phyloP scores from a whole-genome alignment of 257 asterid species.

The Ilex aquifolium region DNA sequence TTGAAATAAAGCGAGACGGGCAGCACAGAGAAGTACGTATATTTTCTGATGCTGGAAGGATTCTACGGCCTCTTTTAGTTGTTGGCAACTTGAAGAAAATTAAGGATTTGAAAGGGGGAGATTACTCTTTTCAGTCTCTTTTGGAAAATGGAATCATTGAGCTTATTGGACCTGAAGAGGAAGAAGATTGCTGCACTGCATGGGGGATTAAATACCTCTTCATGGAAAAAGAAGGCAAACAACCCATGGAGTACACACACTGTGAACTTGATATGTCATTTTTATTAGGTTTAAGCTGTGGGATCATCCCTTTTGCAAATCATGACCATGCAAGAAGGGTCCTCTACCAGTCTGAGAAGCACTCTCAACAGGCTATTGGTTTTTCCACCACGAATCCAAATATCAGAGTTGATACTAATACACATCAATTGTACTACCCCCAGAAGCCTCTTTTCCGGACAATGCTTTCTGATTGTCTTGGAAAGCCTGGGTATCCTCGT shows the following conservation, averaged over 20 bases:
- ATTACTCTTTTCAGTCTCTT: slow-evolving; percentile 52
- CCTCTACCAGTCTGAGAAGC: slow-evolving; percentile 90
- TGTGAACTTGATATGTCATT: slow-evolving; percentile 86
- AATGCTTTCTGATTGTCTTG: slow-evolving; percentile 75
- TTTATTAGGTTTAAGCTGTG: slow-evolving; percentile 79
- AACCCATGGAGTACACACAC: slow-evolving; percentile 65
- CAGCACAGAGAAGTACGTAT: slow-evolving; percentile 73
- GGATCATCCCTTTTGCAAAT: slow-evolving; percentile 81
- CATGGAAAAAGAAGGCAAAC: slow-evolving; percentile 44
- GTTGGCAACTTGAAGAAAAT: slow-evolving; percentile 61
- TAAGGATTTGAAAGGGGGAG: slow-evolving; percentile 49
- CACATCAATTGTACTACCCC: slow-evolving; percentile 83
- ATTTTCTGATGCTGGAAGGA: slow-evolving; percentile 90
- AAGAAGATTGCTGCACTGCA: slow-evolving; percentile 81
- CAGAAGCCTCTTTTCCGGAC: slow-evolving; percentile 82
- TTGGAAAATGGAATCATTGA: slow-evolving; percentile 67
- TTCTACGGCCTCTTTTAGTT: slow-evolving; percentile 87
- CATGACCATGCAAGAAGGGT: slow-evolving; percentile 90
- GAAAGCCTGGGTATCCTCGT: slow-evolving; percentile 42
- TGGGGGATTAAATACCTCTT: slow-evolving; percentile 72
- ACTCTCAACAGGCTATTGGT: slow-evolving; percentile 97
- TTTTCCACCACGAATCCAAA: slow-evolving; percentile 62
- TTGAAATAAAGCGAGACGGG: slow-evolving; percentile 76
- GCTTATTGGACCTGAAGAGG: slow-evolving; percentile 91
- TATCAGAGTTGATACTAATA: slow-evolving; percentile 65